These are phyloP conservation scores for Durio zibethinus DNA, from an alignment of 345 rosid species.

Conservation along the genomic window DNA sequence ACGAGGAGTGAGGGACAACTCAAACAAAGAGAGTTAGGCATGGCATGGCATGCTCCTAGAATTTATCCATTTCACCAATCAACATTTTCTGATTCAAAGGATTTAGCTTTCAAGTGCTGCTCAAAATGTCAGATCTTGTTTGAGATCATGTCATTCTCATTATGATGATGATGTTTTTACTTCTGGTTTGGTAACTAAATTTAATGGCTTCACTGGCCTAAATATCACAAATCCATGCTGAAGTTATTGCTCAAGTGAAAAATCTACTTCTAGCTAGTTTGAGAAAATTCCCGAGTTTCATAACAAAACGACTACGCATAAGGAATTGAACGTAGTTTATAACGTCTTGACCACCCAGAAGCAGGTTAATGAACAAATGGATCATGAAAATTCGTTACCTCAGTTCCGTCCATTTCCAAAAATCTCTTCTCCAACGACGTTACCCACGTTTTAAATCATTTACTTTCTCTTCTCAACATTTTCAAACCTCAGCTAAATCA, in stretches of 20 bases:
- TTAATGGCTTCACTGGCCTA: not conserved
- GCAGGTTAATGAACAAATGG: conserved; percentile 23
- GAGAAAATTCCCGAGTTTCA: not conserved
- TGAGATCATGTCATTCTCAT: not conserved
- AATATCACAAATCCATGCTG: not conserved
- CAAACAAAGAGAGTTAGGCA: not conserved
- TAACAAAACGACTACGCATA: not conserved
- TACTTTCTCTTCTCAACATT: conserved; percentile 4
- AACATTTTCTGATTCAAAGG: not conserved
- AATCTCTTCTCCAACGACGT: conserved; percentile 22
- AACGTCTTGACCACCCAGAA: not conserved
- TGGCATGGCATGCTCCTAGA: too few relatives aligned
- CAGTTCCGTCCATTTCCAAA: conserved; percentile 27
- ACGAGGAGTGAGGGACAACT: not conserved
- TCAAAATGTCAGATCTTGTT: not conserved
- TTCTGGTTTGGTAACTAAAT: not conserved
- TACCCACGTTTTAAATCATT: conserved; percentile 23
- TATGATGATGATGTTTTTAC: not conserved
- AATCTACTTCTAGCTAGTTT: not conserved
- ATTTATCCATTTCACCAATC: not conserved
- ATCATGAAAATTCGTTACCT: conserved; percentile 27
- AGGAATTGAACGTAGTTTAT: not conserved
- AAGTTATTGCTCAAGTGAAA: not conserved
- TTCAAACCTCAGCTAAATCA: conserved; percentile 11
- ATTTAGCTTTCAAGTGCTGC: not conserved